Percentiles rank a stretch among this genome's conserved stretches.
These are phyloP conservation scores for Hemileccinum rubropunctum DNA, from an alignment of 768 basidiomycete genomes.

Conservation along the genomic window DNA sequence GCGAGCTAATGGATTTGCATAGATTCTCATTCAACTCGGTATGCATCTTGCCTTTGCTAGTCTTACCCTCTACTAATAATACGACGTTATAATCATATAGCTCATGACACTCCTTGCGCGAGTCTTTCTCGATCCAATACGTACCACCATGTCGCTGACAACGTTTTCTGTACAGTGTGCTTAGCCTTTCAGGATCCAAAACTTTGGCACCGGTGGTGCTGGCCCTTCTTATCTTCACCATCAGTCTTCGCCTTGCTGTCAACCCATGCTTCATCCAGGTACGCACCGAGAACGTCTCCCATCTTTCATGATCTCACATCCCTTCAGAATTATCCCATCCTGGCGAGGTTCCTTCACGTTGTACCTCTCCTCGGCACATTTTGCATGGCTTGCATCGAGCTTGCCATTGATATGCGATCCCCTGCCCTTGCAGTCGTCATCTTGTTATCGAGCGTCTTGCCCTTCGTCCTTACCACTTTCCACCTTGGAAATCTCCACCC, in stretches of 20 bases:
- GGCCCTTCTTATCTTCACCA: slow-evolving; percentile 15
- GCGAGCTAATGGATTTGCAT: neutral
- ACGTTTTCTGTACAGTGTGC: slow-evolving; percentile 3
- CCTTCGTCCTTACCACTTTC: slow-evolving; percentile 1
- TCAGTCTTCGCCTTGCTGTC: slow-evolving; percentile 13
- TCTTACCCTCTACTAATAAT: neutral
- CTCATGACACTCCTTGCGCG: slow-evolving; percentile 14
- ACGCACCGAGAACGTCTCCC: neutral
- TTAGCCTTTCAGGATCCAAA: slow-evolving; percentile 8
- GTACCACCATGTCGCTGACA: neutral
- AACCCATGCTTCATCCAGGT: slow-evolving; percentile 7
- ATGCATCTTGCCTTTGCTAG: neutral
- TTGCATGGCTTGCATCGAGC: slow-evolving; percentile 8
- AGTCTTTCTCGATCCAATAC: neutral
- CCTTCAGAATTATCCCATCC: neutral
- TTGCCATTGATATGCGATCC: slow-evolving; percentile 6
- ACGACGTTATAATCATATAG: neutral
- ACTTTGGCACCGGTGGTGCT: slow-evolving; percentile 9
- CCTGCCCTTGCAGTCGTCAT: slow-evolving; percentile 2
- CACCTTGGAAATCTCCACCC: slow-evolving; percentile 3
- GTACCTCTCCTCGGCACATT: slow-evolving; percentile 16
- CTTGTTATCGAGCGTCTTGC: slow-evolving; percentile 10
- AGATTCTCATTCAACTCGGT: slow-evolving; percentile 18
- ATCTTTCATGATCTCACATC: too few species aligned
- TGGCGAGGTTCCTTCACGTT: slow-evolving; percentile 9